These are phyloP conservation scores for Trypanosoma mega DNA, from an alignment of 208 protist species.

Conservation along the genomic window DNA sequence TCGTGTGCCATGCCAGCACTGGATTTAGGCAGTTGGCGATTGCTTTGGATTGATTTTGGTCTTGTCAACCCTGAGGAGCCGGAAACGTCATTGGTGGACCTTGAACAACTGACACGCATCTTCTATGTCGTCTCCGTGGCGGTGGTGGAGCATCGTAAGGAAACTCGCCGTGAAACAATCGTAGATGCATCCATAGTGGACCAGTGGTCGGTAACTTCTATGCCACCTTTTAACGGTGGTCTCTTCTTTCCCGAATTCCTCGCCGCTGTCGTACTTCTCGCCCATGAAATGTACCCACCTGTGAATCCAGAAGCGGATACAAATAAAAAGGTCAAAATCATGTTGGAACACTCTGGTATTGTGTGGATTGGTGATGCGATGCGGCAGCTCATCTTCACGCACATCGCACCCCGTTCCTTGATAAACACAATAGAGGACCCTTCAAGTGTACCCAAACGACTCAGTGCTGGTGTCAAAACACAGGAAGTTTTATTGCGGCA, in stretches of 20 bases:
- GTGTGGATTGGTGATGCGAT: conserved; percentile 54
- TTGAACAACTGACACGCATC: conserved; percentile 54
- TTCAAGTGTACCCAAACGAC: conserved; percentile 32
- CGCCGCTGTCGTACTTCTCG: conserved; percentile 56
- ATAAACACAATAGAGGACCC: conserved; percentile 24
- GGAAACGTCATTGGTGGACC: conserved; percentile 28
- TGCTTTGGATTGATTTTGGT: conserved; percentile 68
- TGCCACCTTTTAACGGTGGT: conserved; percentile 10
- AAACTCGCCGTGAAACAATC: neutral
- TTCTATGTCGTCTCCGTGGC: conserved; percentile 50
- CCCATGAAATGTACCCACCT: conserved; percentile 51
- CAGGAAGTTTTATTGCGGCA: conserved; percentile 52
- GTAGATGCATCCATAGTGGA: neutral
- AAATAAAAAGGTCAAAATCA: neutral
- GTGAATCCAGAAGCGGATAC: too few species aligned
- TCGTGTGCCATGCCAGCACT: conserved; percentile 73
- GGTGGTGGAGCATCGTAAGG: neutral
- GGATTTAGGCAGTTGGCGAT: conserved; percentile 75
- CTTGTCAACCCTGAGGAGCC: conserved; percentile 40
- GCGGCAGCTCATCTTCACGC: conserved; percentile 21
- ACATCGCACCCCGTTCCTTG: conserved; percentile 22
- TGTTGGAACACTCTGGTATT: conserved; percentile 6
- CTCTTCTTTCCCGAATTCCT: conserved; percentile 77
- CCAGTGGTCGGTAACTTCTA: neutral
- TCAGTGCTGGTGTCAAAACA: conserved; percentile 50